A percentile compares a stretch with the other conserved stretches of the same genome.
These are phyloP conservation scores for Pisolithus microcarpus DNA, from an alignment of 768 basidiomycete genomes.

Conservation along the genomic window DNA sequence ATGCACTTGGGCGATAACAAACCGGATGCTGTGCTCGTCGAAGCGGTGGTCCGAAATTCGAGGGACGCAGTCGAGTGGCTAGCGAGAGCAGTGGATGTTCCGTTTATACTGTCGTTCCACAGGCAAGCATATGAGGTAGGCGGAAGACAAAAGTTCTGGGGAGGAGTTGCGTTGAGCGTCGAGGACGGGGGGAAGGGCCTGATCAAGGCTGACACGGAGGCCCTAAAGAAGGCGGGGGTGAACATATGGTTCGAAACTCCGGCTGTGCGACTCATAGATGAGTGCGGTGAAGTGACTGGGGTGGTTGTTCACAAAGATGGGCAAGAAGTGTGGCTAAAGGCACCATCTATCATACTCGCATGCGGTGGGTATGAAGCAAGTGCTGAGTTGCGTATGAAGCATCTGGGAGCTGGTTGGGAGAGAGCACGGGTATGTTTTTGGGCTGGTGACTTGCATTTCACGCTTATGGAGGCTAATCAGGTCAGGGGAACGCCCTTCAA, in stretches of 20 bases:
- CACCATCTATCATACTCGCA: conserved; percentile 50
- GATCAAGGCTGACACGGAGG: conserved; percentile 46
- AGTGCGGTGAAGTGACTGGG: conserved; percentile 38
- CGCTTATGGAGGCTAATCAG: conserved; percentile 23
- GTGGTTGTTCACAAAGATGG: conserved; percentile 38
- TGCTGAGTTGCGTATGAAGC: conserved; percentile 39
- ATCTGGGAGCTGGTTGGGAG: conserved; percentile 55
- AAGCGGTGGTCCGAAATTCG: conserved; percentile 47
- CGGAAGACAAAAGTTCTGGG: conserved; percentile 63
- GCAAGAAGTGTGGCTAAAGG: conserved; percentile 28
- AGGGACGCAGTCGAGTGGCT: conserved; percentile 55
- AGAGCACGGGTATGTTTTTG: conserved; percentile 42
- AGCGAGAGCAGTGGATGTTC: conserved; percentile 39
- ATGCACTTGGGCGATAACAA: conserved; percentile 49
- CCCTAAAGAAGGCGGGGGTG: conserved; percentile 44
- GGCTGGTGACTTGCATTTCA: background rate
- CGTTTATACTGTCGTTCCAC: conserved; percentile 54
- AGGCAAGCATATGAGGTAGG: conserved; percentile 61
- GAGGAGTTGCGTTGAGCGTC: conserved; percentile 57
- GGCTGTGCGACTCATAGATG: conserved; percentile 29
- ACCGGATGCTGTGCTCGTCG: conserved; percentile 44
- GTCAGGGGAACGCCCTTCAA: conserved; percentile 69
- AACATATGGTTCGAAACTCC: conserved; percentile 52
- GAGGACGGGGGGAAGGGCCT: conserved; percentile 63
- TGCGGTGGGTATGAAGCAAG: conserved; percentile 64